Base-by-base conservation (phyloP, 768 basidiomycete species). In the Boletus vinaceobasis region DNA sequence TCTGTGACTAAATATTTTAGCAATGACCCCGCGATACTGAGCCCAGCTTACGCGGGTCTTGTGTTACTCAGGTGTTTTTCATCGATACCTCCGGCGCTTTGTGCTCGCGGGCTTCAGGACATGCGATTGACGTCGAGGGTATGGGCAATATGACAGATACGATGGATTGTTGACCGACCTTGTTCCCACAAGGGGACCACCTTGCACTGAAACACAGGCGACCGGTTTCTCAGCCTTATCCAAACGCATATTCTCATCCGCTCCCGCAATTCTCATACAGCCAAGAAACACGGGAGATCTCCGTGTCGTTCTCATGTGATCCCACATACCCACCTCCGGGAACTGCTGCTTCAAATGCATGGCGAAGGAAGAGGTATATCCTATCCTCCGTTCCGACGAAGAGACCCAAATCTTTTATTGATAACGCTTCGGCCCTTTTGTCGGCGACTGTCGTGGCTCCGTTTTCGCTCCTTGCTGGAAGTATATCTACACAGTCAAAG, bases 121-220 rank as follows among this genome's bases (percentile, higher is more conserved):
- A 92, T 70, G 91, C 90, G 8, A 73, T 93, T 36, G 90, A 93
- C 62, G 71, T 93, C 35, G 83, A 92, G 77, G 81, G 90, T 86
- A 68, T 23, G 71, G 58, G 15, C 19, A 43, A 46, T 36, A 29
- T 26, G 29, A 6, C 44, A 44, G 37, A 45, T 44, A 17, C 19
- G 26, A 49, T 37, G 14, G 27, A 47, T 11, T 27, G 13, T 44
- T 57, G 49, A 58, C 64, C 49, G 4, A 60, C 23, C 15, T 48
- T 48, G 32, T 43, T 43, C 37, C 50, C 38, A 44, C 44, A 58
- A 90, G 89, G 77, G 48, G 87, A 85, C 51, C 74, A 70, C 40
- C 77, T 89, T 17, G 88, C 88, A 7, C 73, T 92, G 33, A 83
- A 91, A 48, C 90, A 91, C 68, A 76, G 90, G 50, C 80, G 88